phyloP scores from a whole-genome alignment of 75 land plant genomes.

The Picea sitchensis region DNA sequence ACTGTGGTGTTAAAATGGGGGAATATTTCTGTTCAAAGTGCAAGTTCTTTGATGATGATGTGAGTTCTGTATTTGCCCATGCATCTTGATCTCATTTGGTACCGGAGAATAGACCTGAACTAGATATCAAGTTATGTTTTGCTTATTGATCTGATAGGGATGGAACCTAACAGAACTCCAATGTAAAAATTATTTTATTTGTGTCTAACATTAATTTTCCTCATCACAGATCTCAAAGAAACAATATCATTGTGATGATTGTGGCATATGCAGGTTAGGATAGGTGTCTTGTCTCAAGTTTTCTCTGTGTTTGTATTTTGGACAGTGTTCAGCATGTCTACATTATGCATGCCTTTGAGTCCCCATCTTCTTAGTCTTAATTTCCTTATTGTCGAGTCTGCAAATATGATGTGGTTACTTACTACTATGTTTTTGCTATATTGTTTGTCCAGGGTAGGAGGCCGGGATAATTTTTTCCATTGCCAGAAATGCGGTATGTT shows the following conservation, averaged over 20 bases:
- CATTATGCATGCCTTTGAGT: neutral
- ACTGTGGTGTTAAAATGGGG: slow-evolving; percentile 96
- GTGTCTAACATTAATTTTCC: neutral
- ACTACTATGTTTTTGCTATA: neutral
- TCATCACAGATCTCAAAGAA: slow-evolving; percentile 56
- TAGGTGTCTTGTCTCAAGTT: neutral
- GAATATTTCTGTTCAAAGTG: slow-evolving; percentile 84
- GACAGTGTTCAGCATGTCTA: no score
- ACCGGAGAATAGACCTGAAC: no score
- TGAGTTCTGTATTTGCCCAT: slow-evolving; percentile 8
- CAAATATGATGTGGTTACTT: neutral
- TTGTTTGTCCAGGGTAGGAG: slow-evolving; percentile 64
- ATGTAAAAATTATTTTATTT: neutral
- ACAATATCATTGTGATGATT: slow-evolving; percentile 90
- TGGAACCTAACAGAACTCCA: neutral
- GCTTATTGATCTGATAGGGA: neutral
- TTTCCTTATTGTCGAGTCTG: no score
- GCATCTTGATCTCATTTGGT: neutral
- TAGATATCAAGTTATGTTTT: no score
- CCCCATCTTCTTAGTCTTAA: neutral
- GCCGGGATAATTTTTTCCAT: slow-evolving; percentile 89
- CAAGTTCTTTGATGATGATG: slow-evolving; percentile 94
- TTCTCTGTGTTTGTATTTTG: neutral
- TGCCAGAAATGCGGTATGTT: slow-evolving; percentile 76
- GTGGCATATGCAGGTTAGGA: slow-evolving; percentile 87